Conservation (phyloP, 768 basidiomycete species). For the Mycena alexandri region DNA sequence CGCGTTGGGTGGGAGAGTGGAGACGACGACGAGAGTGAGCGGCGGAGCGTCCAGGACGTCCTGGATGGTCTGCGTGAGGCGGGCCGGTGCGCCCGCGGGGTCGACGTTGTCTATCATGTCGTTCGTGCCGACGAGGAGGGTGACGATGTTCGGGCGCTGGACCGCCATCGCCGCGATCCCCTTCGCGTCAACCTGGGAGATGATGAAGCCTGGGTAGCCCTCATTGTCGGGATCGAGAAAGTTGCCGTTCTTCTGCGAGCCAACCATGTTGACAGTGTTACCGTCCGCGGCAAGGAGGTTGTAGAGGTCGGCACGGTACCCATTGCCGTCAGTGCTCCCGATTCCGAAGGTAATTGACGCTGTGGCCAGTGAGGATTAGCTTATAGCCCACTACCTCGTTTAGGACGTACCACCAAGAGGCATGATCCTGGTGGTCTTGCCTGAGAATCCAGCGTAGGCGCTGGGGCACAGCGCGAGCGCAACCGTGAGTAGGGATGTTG, state of each 20-base stretch:
- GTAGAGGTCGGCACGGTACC: slow-evolving; percentile 23
- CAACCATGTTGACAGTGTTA: slow-evolving; percentile 24
- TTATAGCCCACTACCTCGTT: no score
- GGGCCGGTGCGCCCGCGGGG: slow-evolving; percentile 11
- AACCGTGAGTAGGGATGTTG: neutral
- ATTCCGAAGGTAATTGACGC: slow-evolving; percentile 19
- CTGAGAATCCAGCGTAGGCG: neutral
- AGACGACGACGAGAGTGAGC: slow-evolving; percentile 21
- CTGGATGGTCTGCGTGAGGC: slow-evolving; percentile 14
- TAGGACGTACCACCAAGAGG: slow-evolving; percentile 4
- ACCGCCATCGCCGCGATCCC: slow-evolving; percentile 5
- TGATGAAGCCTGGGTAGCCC: slow-evolving; percentile 26
- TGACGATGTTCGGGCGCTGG: slow-evolving; percentile 26
- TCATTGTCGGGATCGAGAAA: slow-evolving; percentile 18
- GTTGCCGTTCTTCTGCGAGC: slow-evolving; percentile 13
- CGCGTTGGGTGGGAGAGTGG: slow-evolving; percentile 18
- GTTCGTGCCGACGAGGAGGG: slow-evolving; percentile 26
- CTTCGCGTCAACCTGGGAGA: slow-evolving; percentile 11
- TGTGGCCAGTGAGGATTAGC: no score
- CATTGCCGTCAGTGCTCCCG: slow-evolving; percentile 18
- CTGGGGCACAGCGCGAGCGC: slow-evolving; percentile 3
- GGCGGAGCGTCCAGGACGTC: slow-evolving; percentile 16
- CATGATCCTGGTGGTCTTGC: slow-evolving; percentile 5
- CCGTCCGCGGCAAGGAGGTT: slow-evolving; percentile 30
- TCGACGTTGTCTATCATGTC: slow-evolving; percentile 16